Base-by-base conservation (phyloP, 345 rosid species). In the Sonneratia caseolaris region DNA sequence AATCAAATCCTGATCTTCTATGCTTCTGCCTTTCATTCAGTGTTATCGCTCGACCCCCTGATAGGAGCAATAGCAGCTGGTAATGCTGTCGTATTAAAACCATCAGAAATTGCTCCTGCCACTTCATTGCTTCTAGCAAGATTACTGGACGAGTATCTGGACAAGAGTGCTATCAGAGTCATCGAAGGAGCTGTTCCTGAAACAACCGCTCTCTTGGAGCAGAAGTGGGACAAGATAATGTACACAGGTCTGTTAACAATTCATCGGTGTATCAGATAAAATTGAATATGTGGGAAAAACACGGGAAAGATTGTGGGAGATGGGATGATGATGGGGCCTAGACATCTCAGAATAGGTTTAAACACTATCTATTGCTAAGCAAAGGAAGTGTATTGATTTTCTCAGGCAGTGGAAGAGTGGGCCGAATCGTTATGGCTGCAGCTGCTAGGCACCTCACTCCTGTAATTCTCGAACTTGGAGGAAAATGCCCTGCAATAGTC, bases 11-110 rank as follows among this genome's bases (percentile, higher is more conserved):
- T 56, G 62, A 37, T 53, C 47, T 74, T 61, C 21, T 19, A 4
- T n/a, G 22, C 53, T 51, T 61, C 24, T n/a, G 0, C 32, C 32
- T 27, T 6, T 51, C 38, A 68, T 75, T 21, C 81, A 89, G 97
- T 85, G 74, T 71, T 93, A 77, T 85, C 96, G 36, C 71, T 93
- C 53, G 93, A 93, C 78, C 98, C 97, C 14, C 81, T 93, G 43
- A 84, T 93, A 74, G 86, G 87, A 73, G 90, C 86, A n/a, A 79
- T 86, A 27, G 79, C 87, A 56, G 87, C 90, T 24, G 87, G 90
- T 49, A 86, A 86, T 75, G 83, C 85, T 4, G 83, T 84, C 10
- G 90, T 82, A 24, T 71, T 84, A 37, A 86, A 84, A 71, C 87
- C 90, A 71, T 86, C 86, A 59, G 90, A 84, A 76, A 76, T 84